Evolutionary conservation across 2,329 filamentous ascomycete species (phyloP).

Genomic region (Pseudopyrenochaeta lycopersici): DNA sequence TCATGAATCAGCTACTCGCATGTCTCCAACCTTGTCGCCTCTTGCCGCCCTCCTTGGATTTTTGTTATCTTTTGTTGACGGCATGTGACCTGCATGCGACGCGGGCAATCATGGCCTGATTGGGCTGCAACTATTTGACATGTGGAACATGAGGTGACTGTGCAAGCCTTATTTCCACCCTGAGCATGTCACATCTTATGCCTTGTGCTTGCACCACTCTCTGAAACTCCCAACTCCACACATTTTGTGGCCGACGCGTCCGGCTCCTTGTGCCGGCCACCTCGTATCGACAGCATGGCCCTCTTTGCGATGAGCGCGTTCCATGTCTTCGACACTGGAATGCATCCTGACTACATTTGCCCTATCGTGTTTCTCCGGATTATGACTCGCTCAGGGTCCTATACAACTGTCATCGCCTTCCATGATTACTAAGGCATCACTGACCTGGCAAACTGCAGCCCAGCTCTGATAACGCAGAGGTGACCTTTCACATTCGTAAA

Average conservation of each 20-base stretch:
- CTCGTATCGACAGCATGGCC: neutral
- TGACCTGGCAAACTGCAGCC: too few species aligned
- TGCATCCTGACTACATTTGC: neutral
- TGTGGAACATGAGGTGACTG: slow-evolving; percentile 27
- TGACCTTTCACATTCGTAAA: too few species aligned
- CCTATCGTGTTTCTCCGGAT: too few species aligned
- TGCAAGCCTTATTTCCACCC: slow-evolving; percentile 17
- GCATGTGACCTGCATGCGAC: slow-evolving; percentile 14
- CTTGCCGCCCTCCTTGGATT: neutral
- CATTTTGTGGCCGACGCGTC: neutral
- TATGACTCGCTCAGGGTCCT: too few species aligned
- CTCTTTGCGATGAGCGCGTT: too few species aligned
- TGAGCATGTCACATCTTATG: slow-evolving; percentile 4
- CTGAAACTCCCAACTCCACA: slow-evolving; percentile 26
- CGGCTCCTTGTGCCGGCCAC: neutral
- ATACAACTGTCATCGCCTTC: too few species aligned
- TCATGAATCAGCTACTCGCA: neutral
- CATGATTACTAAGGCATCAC: too few species aligned
- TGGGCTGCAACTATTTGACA: slow-evolving; percentile 23
- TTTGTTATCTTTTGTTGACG: slow-evolving; percentile 23
- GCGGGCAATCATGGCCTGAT: slow-evolving; percentile 21
- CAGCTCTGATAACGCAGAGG: too few species aligned
- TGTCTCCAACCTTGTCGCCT: neutral
- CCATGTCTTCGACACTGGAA: too few species aligned
- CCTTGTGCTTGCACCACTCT: slow-evolving; percentile 20